A percentile compares a stretch with the other conserved stretches of the same genome.
Conservation (phyloP, 768 basidiomycete species). For the Leccinellum albellum region DNA sequence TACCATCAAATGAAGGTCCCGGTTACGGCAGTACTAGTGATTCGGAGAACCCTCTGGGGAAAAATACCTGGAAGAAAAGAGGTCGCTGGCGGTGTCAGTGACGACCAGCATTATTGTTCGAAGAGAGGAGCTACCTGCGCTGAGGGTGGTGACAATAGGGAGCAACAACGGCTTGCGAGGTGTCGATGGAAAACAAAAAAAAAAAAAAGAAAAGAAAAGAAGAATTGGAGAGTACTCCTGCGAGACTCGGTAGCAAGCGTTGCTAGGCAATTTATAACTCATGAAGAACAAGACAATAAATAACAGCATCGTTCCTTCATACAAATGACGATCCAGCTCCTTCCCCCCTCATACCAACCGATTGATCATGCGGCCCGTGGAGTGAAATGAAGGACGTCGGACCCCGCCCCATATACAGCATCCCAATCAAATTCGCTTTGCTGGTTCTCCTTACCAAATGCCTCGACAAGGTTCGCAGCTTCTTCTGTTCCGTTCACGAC, state of each 20-base stretch:
- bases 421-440: conserved; percentile 71
- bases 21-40: conserved; percentile 9
- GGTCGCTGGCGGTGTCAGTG: background rate
- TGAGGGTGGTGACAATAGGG: background rate
- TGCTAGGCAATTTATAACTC: conserved; percentile 23
- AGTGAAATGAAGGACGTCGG: conserved; percentile 61
- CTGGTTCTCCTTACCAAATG: conserved; percentile 76
- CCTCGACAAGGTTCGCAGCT: conserved; percentile 47
- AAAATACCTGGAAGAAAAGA: background rate
- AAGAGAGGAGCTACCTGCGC: conserved; percentile 10
- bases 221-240: background rate
- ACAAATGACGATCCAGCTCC: conserved; percentile 16
- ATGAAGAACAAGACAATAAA: conserved; percentile 14
- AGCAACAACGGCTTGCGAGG: background rate
- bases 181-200: background rate
- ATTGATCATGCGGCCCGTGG: conserved; percentile 16
- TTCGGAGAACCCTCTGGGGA: background rate
- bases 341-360: conserved; percentile 3
- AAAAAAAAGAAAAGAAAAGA: background rate
- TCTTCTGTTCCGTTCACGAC: conserved; percentile 53
- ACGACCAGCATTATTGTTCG: background rate
- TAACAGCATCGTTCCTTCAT: conserved; percentile 23
- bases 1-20: conserved; percentile 20
- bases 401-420: conserved; percentile 59
- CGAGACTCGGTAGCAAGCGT: conserved; percentile 9